Evolutionary conservation across 2,329 filamentous ascomycete species (phyloP).

Genomic region (Hypocreales sp.): DNA sequence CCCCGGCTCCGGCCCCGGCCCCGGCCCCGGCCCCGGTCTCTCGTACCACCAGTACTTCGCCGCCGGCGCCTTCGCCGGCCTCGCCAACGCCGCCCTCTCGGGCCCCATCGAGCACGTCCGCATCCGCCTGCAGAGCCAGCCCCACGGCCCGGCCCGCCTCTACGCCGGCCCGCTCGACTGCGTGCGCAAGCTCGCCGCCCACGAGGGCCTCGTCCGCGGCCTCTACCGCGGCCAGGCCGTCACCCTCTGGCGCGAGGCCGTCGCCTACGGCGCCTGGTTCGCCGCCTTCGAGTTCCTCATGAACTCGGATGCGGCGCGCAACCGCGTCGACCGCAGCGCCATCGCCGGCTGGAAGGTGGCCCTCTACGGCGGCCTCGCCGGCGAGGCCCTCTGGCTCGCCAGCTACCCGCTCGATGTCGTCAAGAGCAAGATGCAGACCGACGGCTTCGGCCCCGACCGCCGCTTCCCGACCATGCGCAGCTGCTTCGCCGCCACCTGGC

Average conservation of each 20-base stretch:
- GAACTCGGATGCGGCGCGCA: constrained; percentile 73
- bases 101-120: constrained; percentile 93
- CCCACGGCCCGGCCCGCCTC: constrained; percentile 65
- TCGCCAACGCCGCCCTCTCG: constrained; percentile 79
- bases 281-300: constrained; percentile 90
- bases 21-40: too few relatives aligned
- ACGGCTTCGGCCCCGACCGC: constrained; percentile 63
- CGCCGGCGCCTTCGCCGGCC: constrained; percentile 79
- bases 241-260: constrained; percentile 75
- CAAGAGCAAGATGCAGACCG: constrained; percentile 99
- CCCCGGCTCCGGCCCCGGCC: constrained; percentile 7
- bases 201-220: constrained; percentile 49
- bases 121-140: constrained; percentile 91
- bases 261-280: constrained; percentile 95
- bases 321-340: constrained; percentile 57
- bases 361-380: constrained; percentile 80
- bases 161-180: constrained; percentile 84
- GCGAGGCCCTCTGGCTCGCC: constrained; percentile 82
- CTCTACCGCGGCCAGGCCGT: constrained; percentile 81
- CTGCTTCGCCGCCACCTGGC: constrained; percentile 74
- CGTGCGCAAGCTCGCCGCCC: constrained; percentile 61
- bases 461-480: constrained; percentile 72
- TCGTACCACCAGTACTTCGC: constrained; percentile 74
- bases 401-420: constrained; percentile 95
- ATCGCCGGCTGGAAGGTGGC: constrained; percentile 78